phyloP scores from a whole-genome alignment of 257 asterid species.

The Anisodus tanguticus region DNA sequence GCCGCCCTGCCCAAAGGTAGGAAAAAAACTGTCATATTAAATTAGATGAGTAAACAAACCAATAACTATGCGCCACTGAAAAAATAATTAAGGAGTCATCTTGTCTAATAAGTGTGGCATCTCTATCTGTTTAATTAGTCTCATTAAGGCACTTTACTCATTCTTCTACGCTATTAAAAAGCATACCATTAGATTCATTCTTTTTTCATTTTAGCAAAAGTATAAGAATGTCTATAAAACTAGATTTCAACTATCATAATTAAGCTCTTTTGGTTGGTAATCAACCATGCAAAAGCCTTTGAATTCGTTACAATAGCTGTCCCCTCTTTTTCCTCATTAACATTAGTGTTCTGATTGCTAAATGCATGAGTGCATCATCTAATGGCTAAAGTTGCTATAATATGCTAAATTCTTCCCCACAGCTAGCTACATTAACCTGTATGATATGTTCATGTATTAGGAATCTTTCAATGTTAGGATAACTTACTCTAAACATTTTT shows the following conservation, averaged over 20 bases:
- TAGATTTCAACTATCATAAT: neutral
- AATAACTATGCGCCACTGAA: neutral
- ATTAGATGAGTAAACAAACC: neutral
- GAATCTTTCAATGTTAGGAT: too few species aligned
- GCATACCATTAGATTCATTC: neutral
- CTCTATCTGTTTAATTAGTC: neutral
- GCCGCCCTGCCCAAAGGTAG: neutral
- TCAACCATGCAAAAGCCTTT: neutral
- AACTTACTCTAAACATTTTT: too few species aligned
- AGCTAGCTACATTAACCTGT: too few species aligned
- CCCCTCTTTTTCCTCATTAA: neutral
- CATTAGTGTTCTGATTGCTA: neutral
- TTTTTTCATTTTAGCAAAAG: neutral
- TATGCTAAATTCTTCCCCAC: neutral
- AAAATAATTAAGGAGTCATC: neutral
- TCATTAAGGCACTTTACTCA: neutral
- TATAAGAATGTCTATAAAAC: neutral
- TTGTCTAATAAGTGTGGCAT: neutral
- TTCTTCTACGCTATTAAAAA: neutral
- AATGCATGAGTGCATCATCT: neutral
- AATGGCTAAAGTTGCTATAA: too few species aligned
- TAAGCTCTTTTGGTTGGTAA: conserved; percentile 10
- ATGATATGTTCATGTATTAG: too few species aligned
- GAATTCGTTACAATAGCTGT: neutral
- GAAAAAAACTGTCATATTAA: neutral